These are phyloP conservation scores for Dothistroma pini DNA, from an alignment of 2,329 filamentous ascomycete genomes.

Conservation along the genomic window DNA sequence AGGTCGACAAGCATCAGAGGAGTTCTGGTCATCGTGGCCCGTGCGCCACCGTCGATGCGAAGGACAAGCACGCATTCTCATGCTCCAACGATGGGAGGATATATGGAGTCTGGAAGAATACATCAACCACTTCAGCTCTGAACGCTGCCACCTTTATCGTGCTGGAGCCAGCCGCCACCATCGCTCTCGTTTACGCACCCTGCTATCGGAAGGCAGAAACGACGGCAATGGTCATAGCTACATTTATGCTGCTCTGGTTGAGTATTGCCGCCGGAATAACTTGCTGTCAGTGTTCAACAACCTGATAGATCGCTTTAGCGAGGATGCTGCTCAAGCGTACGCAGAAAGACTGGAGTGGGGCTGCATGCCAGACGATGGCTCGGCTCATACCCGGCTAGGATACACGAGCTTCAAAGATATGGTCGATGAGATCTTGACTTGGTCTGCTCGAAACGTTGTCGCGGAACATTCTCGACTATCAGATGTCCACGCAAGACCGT, in stretches of 20 bases:
- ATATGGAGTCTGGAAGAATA: neutral
- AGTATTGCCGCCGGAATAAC: neutral
- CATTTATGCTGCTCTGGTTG: neutral
- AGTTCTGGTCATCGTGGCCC: neutral
- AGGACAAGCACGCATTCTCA: neutral
- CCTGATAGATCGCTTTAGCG: neutral
- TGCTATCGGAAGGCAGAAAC: neutral
- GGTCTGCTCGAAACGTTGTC: neutral
- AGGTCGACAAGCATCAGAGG: neutral
- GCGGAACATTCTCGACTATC: neutral
- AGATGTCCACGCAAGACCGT: neutral
- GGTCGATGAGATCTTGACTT: neutral
- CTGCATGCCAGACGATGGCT: neutral
- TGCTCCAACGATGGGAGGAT: neutral
- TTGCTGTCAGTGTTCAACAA: neutral
- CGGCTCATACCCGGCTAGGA: neutral
- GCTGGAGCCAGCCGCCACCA: neutral
- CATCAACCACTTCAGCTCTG: constrained; percentile 1
- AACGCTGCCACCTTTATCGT: neutral
- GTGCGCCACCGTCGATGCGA: neutral
- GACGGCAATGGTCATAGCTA: neutral
- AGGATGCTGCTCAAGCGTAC: neutral
- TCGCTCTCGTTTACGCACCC: neutral
- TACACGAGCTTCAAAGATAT: neutral
- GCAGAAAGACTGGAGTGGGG: neutral